Conservation (phyloP, 2,329 filamentous ascomycete species). For the Pleurostoma richardsiae region DNA sequence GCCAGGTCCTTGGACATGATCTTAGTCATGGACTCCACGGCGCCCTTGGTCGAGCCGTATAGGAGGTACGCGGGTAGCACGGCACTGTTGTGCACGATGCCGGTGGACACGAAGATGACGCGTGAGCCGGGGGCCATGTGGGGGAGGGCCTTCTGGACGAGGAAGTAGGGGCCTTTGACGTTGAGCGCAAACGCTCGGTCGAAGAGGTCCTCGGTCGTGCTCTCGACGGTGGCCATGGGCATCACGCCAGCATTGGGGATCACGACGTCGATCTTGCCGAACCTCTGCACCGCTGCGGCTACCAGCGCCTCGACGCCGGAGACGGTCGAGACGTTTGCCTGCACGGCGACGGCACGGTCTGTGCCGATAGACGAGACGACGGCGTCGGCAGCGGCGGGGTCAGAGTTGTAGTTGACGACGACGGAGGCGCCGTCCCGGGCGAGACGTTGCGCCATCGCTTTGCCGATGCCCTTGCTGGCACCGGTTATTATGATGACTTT, state of each 20-base stretch:
- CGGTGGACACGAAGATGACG: constrained; percentile 49
- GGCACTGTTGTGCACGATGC: constrained; percentile 24
- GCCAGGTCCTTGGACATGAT: constrained; percentile 51
- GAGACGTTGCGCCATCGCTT: constrained; percentile 84
- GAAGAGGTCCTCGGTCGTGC: constrained; percentile 44
- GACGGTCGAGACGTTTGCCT: constrained; percentile 47
- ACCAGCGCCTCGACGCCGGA: constrained; percentile 43
- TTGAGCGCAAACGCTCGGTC: constrained; percentile 45
- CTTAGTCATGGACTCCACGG: constrained; percentile 54
- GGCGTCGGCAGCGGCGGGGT: constrained; percentile 37
- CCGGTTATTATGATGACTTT: constrained; percentile 81
- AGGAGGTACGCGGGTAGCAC: constrained; percentile 41
- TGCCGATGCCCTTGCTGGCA: constrained; percentile 73
- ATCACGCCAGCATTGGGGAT: constrained; percentile 51
- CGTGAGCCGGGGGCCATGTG: constrained; percentile 43
- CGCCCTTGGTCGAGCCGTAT: constrained; percentile 53
- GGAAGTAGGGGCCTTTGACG: constrained; percentile 53
- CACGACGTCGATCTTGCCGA: constrained; percentile 53
- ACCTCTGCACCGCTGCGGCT: constrained; percentile 38
- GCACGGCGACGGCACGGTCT: constrained; percentile 44
- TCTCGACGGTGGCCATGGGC: constrained; percentile 41
- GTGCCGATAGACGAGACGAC: constrained; percentile 43
- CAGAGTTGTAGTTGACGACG: constrained; percentile 52
- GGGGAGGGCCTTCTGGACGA: constrained; percentile 44
- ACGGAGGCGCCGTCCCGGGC: constrained; percentile 75